These are phyloP conservation scores for Symmetrospora coprosmae DNA, from an alignment of 768 basidiomycete genomes.

Conservation along the genomic window DNA sequence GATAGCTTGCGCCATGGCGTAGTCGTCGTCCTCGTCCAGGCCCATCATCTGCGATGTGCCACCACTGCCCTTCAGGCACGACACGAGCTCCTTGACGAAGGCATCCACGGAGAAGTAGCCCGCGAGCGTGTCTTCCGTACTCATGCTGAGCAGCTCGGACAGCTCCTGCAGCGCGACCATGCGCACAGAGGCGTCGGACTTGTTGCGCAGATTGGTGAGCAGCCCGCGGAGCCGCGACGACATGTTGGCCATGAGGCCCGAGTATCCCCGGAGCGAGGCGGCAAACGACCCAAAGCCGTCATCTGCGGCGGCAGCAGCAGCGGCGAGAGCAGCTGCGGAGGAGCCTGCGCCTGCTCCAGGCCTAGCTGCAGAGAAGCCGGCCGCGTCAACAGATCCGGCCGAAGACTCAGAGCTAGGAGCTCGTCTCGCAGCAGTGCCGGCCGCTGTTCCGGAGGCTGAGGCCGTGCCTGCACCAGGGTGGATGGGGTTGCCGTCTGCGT, in stretches of 20 bases:
- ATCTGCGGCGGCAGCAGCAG: slow-evolving; percentile 5
- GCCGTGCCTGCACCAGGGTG: slow-evolving; percentile 2
- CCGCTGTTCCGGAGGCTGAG: neutral
- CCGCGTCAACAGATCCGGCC: neutral
- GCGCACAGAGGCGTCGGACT: slow-evolving; percentile 69
- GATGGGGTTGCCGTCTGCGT: neutral
- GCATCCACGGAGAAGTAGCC: slow-evolving; percentile 90
- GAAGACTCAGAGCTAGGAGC: neutral
- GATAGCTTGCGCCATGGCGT: slow-evolving; percentile 30
- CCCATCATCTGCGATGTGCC: slow-evolving; percentile 19
- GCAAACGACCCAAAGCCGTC: slow-evolving; percentile 21
- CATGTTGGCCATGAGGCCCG: slow-evolving; percentile 59
- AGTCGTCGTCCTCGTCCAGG: slow-evolving; percentile 28
- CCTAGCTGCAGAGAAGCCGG: neutral
- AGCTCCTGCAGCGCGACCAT: slow-evolving; percentile 84
- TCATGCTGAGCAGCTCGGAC: slow-evolving; percentile 84
- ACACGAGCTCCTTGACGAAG: slow-evolving; percentile 80
- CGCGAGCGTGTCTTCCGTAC: slow-evolving; percentile 89
- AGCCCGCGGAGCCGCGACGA: slow-evolving; percentile 76
- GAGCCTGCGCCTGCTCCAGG: slow-evolving; percentile 7
- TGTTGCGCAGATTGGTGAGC: slow-evolving; percentile 71
- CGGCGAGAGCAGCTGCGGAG: slow-evolving; percentile 20
- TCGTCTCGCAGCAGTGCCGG: neutral
- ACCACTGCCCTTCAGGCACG: slow-evolving; percentile 52
- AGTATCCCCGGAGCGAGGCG: slow-evolving; percentile 31